Evolutionary conservation across 768 basidiomycete species (phyloP), one percentile per base, ranked within the genome.

Genomic region (Mycena maculata): DNA sequence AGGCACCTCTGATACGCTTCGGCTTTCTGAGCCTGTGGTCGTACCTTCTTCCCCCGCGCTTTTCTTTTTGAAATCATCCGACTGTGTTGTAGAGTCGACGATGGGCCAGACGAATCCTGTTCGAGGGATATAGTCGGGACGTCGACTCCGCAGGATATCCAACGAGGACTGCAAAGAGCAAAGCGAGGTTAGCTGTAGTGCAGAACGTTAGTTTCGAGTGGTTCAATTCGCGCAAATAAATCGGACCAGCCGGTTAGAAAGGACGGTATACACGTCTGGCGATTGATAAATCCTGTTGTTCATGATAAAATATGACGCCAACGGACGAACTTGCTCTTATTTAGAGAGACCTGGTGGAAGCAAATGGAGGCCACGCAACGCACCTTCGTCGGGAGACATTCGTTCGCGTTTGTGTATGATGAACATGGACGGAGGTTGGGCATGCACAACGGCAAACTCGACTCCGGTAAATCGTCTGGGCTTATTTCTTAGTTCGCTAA

Each of bases 341-440:
- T 75, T n/a, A 33, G 27, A 52, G 30, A n/a, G 23, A 13, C 33
- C 47, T 38, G 53, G 61, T 41, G 30, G 59, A 63, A 61, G 22
- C 13, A 62, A 70, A 60, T 50, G 58, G 25, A 4, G 48, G 28
- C 42, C 56, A 25, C 25, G 36, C 52, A 45, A 74, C 86, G 67
- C 55, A 94, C 95, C 92, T 86, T 95, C 89, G 25, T 93, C 90
- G 3, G 93, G 93, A 8, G 92, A 94, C 56, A 93, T 70, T 38
- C 95, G 85, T 67, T 95, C 91, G 66, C 93, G 87, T 78, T 96
- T 96, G 76, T 96, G 95, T 44, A 97, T 92, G 69, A 97, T 85
- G 78, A 96, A 97, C 62, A 95, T 83, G 33, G 89, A 84, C 1
- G 95, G 95, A 11, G 94, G 90, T 58, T 90, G 82, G 2, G 92